These are phyloP conservation scores for Geum urbanum DNA, from an alignment of 306 rosid genomes.

Conservation along the genomic window DNA sequence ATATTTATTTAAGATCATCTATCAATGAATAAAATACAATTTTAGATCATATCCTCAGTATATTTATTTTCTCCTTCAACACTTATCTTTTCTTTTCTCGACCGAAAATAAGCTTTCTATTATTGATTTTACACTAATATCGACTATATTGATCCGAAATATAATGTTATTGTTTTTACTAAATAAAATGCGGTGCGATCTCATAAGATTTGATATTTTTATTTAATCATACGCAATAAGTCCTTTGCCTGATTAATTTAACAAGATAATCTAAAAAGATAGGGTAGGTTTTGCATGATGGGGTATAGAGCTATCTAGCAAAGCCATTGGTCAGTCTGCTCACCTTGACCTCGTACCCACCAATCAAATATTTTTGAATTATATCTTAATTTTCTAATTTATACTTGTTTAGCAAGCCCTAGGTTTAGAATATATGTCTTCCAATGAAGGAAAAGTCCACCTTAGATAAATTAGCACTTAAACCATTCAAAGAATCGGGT, in stretches of 20 bases:
- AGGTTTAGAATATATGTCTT: constrained; percentile 57
- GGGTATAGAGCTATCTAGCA: constrained; percentile 13
- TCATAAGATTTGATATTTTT: no score
- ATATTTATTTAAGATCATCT: no score
- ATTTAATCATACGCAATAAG: no score
- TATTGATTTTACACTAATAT: no score
- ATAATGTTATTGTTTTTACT: no score
- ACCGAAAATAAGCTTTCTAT: no score
- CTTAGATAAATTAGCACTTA: constrained; percentile 4
- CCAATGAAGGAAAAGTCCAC: constrained; percentile 51
- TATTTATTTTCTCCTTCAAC: no score
- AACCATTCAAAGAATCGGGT: background rate
- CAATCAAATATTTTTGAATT: constrained; percentile 21
- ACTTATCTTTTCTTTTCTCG: no score
- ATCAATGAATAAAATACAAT: no score
- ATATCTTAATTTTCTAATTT: constrained; percentile 1
- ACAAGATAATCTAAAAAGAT: constrained; percentile 38
- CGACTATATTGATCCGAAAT: no score
- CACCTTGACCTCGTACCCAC: constrained; percentile 37
- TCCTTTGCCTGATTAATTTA: background rate
- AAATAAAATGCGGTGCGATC: no score
- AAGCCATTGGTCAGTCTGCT: constrained; percentile 30
- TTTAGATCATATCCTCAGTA: no score
- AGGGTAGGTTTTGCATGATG: constrained; percentile 16
- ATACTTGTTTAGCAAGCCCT: constrained; percentile 2